Conservation (phyloP, 202 grass and related monocot species). For the Panicum hallii region DNA sequence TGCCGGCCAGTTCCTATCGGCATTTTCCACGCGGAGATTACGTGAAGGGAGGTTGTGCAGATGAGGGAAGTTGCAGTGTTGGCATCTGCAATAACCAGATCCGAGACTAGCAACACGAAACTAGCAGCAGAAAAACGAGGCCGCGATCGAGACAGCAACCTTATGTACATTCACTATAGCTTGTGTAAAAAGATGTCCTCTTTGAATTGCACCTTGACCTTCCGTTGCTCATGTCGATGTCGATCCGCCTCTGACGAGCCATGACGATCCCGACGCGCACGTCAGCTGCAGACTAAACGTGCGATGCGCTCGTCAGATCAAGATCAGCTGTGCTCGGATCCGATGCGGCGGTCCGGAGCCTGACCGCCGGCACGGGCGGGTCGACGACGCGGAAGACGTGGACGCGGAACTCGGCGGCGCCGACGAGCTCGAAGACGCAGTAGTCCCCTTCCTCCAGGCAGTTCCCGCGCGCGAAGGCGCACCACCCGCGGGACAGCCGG, state of each 20-base stretch:
- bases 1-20: background rate
- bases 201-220: background rate
- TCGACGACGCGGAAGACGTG: constrained; percentile 75
- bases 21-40: constrained; percentile 22
- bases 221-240: background rate
- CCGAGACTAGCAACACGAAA: background rate
- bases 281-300: background rate
- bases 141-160: too few species aligned
- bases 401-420: constrained; percentile 59
- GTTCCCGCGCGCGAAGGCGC: constrained; percentile 67
- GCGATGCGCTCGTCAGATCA: background rate
- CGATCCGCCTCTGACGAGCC: too few species aligned
- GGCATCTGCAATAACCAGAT: background rate
- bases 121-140: background rate
- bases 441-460: constrained; percentile 80
- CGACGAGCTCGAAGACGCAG: constrained; percentile 77
- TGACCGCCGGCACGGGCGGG: constrained; percentile 43
- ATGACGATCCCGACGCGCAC: background rate
- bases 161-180: too few species aligned
- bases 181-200: too few species aligned
- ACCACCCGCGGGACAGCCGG: constrained; percentile 69
- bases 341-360: background rate
- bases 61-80: background rate
- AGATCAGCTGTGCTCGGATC: too few species aligned
- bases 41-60: background rate